Evolutionary conservation across 1,139 yeast species (phyloP), one percentile per base, ranked within the genome.

Genomic region (Torulaspora pretoriensis): DNA sequence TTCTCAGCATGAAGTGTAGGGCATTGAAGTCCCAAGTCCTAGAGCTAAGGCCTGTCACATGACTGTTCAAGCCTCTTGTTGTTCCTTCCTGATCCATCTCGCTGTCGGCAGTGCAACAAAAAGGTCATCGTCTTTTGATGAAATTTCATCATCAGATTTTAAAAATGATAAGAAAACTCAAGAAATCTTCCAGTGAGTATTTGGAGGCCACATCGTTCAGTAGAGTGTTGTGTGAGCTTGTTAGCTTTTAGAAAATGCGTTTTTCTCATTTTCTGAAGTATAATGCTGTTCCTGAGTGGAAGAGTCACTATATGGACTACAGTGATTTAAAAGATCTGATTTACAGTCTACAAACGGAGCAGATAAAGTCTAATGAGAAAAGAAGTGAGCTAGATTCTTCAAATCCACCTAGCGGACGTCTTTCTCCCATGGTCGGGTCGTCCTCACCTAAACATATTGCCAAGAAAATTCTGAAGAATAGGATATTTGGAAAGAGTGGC

Each of bases 241-340:
- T 17, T 16, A 9, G 14, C 10, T 8, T 29, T 8, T 9, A 13
- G 19, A 24, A n/a, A 28, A 82, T 82, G 89, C 81, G 81, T 69
- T 82, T 82, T 61, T 80, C 87, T 8, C 83, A 81, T 56, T 81
- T 86, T 5, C 67, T 82, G 52, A 84, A 81, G 67, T 81, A 81
- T 56, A 82, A 82, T 58, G 83, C 87, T 35, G 88, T 82, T 7
- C 88, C 89, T 2, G 88, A 81, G 63, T 82, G 89, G 89, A 77
- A 82, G 45, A 80, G 80, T 37, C 78, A 79, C 60, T 82, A 82
- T 57, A 71, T 82, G 55, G 80, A 83, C 44, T 82, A 82, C 58
- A 74, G 82, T 12, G 76, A 80, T 4, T 67, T 82, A 51, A 82
- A 82, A 60, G 80, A 81, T 60, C 67, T 78, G 40, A 78, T 81